These are phyloP conservation scores for Nigrograna mackinnonii DNA, from an alignment of 2,329 filamentous ascomycete species.

Conservation along the genomic window DNA sequence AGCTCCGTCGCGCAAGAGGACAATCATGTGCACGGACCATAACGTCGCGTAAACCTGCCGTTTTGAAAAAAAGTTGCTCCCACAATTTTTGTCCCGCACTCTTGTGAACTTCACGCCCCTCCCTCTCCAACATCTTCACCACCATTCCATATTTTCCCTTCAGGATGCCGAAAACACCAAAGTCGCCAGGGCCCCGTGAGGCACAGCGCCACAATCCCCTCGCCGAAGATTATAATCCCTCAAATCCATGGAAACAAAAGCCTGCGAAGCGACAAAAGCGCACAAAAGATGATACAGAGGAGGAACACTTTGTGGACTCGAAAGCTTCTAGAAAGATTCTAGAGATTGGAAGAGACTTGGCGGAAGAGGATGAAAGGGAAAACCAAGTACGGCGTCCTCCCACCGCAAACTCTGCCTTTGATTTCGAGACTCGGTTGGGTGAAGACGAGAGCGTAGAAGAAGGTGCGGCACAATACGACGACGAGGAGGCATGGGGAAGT, in stretches of 20 bases:
- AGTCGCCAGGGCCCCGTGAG: conserved; percentile 56
- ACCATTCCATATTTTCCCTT: neutral
- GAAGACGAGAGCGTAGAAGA: conserved; percentile 44
- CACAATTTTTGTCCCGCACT: conserved; percentile 15
- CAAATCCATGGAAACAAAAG: conserved; percentile 71
- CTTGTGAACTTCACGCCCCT: too few species aligned
- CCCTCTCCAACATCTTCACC: neutral
- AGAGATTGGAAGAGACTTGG: conserved; percentile 84
- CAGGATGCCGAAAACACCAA: conserved; percentile 78
- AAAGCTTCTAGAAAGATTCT: conserved; percentile 88
- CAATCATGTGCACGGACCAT: too few species aligned
- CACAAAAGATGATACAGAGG: conserved; percentile 57
- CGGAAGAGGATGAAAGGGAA: conserved; percentile 74
- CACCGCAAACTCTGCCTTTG: conserved; percentile 68
- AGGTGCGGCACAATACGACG: conserved; percentile 57
- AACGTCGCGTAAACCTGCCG: too few species aligned
- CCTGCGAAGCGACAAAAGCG: conserved; percentile 65
- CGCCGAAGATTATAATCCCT: conserved; percentile 81
- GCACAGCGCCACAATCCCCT: conserved; percentile 85
- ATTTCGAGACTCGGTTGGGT: conserved; percentile 76
- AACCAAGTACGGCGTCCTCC: conserved; percentile 44
- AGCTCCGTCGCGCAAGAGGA: conserved; percentile 3
- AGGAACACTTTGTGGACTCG: conserved; percentile 79
- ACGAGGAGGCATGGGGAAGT: conserved; percentile 71
- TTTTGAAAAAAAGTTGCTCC: too few species aligned